Percentiles rank a stretch among this genome's conserved stretches.
Conservation (phyloP, 306 rosid genomes). For the Medicago ruthenica region DNA sequence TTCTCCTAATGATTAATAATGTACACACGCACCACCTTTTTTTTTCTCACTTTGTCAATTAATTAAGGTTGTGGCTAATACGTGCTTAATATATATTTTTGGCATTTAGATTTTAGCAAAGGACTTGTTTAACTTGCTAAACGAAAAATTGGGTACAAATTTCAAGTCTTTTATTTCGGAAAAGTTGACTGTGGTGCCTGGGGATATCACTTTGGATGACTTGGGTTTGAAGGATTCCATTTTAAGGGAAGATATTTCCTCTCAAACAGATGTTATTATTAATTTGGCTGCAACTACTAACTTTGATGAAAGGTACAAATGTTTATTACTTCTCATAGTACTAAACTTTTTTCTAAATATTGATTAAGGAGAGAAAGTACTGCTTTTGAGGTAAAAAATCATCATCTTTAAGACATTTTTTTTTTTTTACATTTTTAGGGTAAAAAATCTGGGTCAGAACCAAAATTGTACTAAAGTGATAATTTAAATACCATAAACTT, state of each 20-base stretch:
- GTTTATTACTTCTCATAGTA: background rate
- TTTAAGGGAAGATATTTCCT: constrained; percentile 55
- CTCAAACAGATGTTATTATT: constrained; percentile 59
- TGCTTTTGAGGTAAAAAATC: too few species aligned
- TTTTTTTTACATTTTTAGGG: too few species aligned
- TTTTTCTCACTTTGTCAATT: background rate
- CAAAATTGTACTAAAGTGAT: too few species aligned
- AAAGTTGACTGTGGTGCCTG: constrained; percentile 63
- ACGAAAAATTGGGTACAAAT: constrained; percentile 61
- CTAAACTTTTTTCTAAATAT: too few species aligned
- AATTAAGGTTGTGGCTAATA: background rate
- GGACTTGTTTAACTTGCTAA: constrained; percentile 67
- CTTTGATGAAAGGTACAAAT: constrained; percentile 71
- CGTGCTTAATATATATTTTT: constrained; percentile 7
- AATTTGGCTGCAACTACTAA: constrained; percentile 85
- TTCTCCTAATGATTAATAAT: too few species aligned
- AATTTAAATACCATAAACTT: too few species aligned
- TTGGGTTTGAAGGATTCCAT: constrained; percentile 60
- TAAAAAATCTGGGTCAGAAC: too few species aligned
- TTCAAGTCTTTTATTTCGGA: constrained; percentile 52
- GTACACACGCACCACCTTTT: background rate
- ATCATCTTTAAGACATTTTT: too few species aligned
- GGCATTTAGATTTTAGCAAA: constrained; percentile 60
- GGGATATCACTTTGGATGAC: constrained; percentile 60
- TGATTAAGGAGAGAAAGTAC: too few species aligned